phyloP scores from a whole-genome alignment of 2,329 filamentous ascomycete genomes.

The Microcyclospora pomicola region DNA sequence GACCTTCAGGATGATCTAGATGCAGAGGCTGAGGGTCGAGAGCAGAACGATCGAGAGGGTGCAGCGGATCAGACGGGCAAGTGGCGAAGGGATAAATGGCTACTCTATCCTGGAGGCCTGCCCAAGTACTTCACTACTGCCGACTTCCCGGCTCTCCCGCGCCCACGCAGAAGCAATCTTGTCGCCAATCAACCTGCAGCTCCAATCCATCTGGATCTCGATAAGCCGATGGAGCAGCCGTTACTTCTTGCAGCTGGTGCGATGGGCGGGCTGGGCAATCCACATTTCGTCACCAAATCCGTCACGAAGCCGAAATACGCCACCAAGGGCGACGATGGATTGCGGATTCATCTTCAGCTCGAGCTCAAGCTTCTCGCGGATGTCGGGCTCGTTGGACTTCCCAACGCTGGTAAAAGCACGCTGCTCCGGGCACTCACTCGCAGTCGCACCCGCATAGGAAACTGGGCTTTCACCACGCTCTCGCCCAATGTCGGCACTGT shows the following conservation, averaged over 20 bases:
- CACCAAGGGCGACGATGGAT: conserved; percentile 68
- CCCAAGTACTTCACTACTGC: conserved; percentile 52
- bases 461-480: conserved; percentile 94
- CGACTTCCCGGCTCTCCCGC: conserved; percentile 44
- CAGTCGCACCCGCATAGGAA: conserved; percentile 75
- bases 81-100: conserved; percentile 56
- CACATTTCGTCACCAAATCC: conserved; percentile 74
- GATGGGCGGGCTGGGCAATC: conserved; percentile 81
- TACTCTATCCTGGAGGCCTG: conserved; percentile 69
- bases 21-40: conserved; percentile 2
- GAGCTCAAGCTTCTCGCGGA: conserved; percentile 93
- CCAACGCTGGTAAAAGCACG: conserved; percentile 93
- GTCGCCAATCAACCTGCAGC: conserved; percentile 55
- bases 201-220: conserved; percentile 48
- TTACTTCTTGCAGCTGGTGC: conserved; percentile 78
- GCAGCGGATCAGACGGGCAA: conserved; percentile 24
- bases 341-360: conserved; percentile 66
- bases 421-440: conserved; percentile 76
- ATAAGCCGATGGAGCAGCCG: conserved; percentile 63
- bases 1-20: conserved; percentile 12
- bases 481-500: conserved; percentile 94
- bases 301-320: conserved; percentile 70
- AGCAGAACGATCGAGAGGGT: conserved; percentile 24
- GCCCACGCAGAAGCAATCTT: conserved; percentile 42
- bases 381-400: conserved; percentile 83